These are phyloP conservation scores for Penicillium pancosmium DNA, from an alignment of 495 filamentous ascomycete species.

Conservation along the genomic window DNA sequence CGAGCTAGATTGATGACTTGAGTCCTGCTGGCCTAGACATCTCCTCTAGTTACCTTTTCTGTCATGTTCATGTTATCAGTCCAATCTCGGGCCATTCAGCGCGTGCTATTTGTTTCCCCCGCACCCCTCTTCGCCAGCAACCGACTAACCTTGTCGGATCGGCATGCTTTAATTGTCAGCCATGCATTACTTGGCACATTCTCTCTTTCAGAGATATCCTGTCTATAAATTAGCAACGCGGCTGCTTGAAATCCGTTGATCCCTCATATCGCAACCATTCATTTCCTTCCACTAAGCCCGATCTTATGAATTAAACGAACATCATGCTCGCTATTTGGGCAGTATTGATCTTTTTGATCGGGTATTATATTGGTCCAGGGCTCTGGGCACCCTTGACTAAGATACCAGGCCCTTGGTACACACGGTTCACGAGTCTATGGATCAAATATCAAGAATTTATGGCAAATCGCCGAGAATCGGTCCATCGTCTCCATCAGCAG, in stretches of 20 bases:
- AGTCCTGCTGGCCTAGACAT: constrained; percentile 1
- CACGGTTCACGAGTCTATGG: constrained; percentile 52
- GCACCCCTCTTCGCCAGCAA: constrained; percentile 11
- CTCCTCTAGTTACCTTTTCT: constrained; percentile 18
- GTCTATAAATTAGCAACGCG: neutral
- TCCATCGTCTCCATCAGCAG: constrained; percentile 56
- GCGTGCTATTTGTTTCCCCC: constrained; percentile 12
- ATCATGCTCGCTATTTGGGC: constrained; percentile 33
- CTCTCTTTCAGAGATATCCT: neutral
- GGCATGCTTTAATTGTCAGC: neutral
- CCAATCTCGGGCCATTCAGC: constrained; percentile 9
- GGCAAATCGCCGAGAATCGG: constrained; percentile 52
- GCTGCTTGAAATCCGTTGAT: neutral
- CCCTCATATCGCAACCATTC: neutral
- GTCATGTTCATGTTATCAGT: constrained; percentile 13
- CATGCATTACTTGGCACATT: neutral
- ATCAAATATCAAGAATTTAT: constrained; percentile 62
- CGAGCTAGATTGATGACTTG: neutral
- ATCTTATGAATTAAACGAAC: neutral
- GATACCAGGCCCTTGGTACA: constrained; percentile 57
- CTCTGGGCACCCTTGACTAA: constrained; percentile 19
- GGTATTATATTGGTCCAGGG: constrained; percentile 12
- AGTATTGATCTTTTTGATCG: constrained; percentile 14
- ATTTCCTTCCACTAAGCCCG: neutral
- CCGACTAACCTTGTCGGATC: neutral